Evolutionary conservation across 2,329 filamentous ascomycete genomes (phyloP).

Genomic region (Pestalotiopsis fici): DNA sequence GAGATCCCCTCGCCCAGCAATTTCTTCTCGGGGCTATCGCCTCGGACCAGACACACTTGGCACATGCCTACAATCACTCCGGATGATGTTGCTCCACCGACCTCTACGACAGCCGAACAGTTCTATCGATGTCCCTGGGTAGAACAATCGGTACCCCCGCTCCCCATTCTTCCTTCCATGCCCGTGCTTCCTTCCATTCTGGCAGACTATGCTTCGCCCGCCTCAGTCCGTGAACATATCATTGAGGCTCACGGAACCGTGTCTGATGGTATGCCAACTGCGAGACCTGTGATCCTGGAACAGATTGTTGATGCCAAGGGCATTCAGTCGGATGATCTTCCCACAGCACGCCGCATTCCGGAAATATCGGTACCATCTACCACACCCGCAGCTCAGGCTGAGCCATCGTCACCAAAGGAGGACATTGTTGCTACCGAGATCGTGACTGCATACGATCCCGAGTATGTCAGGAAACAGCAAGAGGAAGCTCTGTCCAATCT

Average conservation of each 20-base stretch:
- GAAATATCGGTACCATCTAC: conserved; percentile 26
- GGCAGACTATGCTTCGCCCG: conserved; percentile 64
- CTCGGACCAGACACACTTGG: conserved; percentile 80
- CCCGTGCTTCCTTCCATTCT: conserved; percentile 16
- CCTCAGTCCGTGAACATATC: conserved; percentile 51
- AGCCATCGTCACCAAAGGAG: conserved; percentile 42
- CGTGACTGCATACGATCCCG: conserved; percentile 70
- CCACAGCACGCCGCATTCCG: conserved; percentile 28
- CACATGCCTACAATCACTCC: conserved; percentile 59
- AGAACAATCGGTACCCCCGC: conserved; percentile 37
- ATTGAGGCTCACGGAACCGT: conserved; percentile 36
- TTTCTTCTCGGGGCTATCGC: conserved; percentile 85
- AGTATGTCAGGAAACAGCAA: conserved; percentile 74
- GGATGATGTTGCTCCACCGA: conserved; percentile 63
- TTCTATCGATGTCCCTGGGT: conserved; percentile 89
- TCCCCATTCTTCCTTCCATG: conserved; percentile 25
- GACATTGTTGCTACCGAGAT: conserved; percentile 67
- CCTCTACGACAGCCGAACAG: conserved; percentile 86
- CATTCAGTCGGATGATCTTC: conserved; percentile 23
- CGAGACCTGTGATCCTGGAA: conserved; percentile 51
- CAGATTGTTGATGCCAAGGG: conserved; percentile 35
- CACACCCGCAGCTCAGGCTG: conserved; percentile 31
- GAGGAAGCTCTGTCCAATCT: conserved; percentile 71
- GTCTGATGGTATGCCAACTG: conserved; percentile 67
- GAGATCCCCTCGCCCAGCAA: conserved; percentile 90